These are phyloP conservation scores for Hordeum marinum DNA, from an alignment of 176 grass and related monocot species.

Conservation along the genomic window DNA sequence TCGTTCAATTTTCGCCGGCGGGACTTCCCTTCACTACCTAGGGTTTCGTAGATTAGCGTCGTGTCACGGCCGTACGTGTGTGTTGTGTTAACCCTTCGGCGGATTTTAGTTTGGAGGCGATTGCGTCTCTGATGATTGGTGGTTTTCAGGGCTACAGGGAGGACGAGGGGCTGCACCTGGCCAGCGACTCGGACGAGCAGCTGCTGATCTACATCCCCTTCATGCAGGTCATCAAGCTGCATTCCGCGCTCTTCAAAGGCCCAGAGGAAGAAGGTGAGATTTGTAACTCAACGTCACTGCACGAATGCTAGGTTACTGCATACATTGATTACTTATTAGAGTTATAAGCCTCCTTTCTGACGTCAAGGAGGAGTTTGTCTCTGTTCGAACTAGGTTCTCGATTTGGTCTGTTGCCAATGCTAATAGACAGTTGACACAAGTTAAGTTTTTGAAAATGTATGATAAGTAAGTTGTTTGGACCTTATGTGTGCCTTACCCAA, in stretches of 20 bases:
- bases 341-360: neutral
- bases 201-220: constrained; percentile 89
- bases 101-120: neutral
- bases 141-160: constrained; percentile 74
- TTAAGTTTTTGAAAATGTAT: neutral
- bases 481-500: neutral
- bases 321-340: neutral
- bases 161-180: constrained; percentile 78
- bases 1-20: neutral
- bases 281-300: neutral
- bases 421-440: neutral
- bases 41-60: constrained; percentile 12
- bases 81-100: neutral
- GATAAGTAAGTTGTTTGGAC: neutral
- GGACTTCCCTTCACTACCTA: neutral
- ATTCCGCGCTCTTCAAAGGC: constrained; percentile 67
- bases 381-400: neutral
- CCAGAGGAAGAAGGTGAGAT: constrained; percentile 83
- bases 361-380: neutral
- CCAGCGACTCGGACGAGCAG: constrained; percentile 84
- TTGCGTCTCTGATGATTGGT: neutral
- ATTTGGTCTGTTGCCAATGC: neutral
- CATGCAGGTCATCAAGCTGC: constrained; percentile 86
- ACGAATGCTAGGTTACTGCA: neutral
- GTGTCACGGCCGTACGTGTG: neutral